Conservation (phyloP, 2,329 filamentous ascomycete genomes). For the Blastomyces parvus region DNA sequence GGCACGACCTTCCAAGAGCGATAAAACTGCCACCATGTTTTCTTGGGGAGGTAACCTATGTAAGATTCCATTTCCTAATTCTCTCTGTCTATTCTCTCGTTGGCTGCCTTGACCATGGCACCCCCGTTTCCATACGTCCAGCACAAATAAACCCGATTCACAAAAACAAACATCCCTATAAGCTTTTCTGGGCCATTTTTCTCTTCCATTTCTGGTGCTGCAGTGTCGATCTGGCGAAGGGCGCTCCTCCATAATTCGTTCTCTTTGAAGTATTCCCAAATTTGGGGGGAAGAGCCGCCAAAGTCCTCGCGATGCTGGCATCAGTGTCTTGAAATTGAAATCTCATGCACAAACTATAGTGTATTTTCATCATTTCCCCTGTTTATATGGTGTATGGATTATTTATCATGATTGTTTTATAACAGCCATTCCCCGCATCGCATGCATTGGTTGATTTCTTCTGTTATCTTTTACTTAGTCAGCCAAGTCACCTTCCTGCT, state of each 20-base stretch:
- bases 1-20: background rate
- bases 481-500: background rate
- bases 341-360: background rate
- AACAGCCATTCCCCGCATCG: background rate
- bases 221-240: background rate
- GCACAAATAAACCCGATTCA: background rate
- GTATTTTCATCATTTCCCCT: background rate
- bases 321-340: background rate
- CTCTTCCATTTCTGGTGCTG: too few relatives aligned
- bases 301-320: background rate
- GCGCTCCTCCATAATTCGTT: too few relatives aligned
- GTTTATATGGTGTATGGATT: background rate
- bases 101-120: background rate
- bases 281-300: background rate
- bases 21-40: constrained; percentile 13
- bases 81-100: background rate
- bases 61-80: constrained; percentile 6
- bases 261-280: background rate
- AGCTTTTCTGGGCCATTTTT: background rate
- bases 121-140: background rate
- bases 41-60: constrained; percentile 15
- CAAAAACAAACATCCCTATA: background rate
- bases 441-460: background rate
- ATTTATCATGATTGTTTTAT: background rate
- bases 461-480: background rate